A percentile compares a stretch with the other conserved stretches of the same genome.
Evolutionary conservation across 306 rosid genomes (phyloP).

Genomic region (Rosa rugosa): DNA sequence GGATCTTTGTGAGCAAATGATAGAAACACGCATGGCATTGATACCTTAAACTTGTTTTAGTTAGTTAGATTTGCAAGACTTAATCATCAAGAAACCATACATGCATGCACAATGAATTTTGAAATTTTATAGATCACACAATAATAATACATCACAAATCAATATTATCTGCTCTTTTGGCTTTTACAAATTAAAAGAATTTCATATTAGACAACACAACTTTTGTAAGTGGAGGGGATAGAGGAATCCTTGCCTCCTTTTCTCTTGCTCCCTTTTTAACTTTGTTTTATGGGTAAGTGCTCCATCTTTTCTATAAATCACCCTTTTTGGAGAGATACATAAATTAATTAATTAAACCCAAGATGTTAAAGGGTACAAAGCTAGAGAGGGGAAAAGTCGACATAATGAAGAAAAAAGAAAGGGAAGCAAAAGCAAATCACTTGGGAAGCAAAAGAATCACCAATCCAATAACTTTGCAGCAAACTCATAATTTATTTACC

Average conservation of each 20-base stretch:
- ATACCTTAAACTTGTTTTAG: background rate
- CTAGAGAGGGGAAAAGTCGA: constrained; percentile 17
- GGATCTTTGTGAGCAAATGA: too few species aligned
- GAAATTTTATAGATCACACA: background rate
- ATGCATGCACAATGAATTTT: background rate
- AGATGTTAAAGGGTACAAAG: constrained; percentile 7
- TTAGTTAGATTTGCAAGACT: background rate
- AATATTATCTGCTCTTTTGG: background rate
- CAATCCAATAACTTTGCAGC: constrained; percentile 28
- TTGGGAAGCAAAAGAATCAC: constrained; percentile 32
- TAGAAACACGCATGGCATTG: too few species aligned
- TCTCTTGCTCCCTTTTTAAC: constrained; percentile 21
- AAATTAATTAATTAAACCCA: constrained; percentile 16
- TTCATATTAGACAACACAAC: constrained; percentile 29
- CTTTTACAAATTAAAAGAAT: constrained; percentile 34
- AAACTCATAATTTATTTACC: constrained; percentile 54
- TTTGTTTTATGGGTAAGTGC: constrained; percentile 34
- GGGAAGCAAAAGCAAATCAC: constrained; percentile 38
- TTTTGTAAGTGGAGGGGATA: constrained; percentile 41
- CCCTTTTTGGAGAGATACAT: constrained; percentile 26
- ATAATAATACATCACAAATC: background rate
- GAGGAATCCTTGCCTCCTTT: constrained; percentile 7
- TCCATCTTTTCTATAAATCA: constrained; percentile 30
- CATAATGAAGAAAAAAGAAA: constrained; percentile 22
- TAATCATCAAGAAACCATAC: background rate